These are phyloP conservation scores for Leccinum pachyderme DNA, from an alignment of 1,284 basidiomycete genomes.

Conservation along the genomic window DNA sequence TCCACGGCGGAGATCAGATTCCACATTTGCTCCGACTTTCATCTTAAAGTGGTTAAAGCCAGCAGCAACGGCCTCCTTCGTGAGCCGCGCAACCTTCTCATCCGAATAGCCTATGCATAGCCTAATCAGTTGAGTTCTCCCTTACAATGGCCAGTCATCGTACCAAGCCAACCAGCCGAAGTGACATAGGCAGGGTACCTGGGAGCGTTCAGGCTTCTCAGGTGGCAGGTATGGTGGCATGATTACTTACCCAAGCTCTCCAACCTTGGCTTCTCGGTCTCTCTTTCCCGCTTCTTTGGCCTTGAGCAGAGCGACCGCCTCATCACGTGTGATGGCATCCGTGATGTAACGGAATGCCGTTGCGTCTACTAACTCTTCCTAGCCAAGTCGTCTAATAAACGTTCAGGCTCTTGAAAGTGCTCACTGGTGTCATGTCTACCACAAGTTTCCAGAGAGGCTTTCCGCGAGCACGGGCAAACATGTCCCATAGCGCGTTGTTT, in stretches of 20 bases:
- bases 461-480: slow-evolving; percentile 72
- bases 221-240: not conserved
- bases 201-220: not conserved
- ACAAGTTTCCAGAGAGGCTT: slow-evolving; percentile 88
- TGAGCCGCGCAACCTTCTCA: slow-evolving; percentile 86
- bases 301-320: slow-evolving; percentile 83
- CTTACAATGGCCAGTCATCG: not conserved
- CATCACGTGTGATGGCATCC: slow-evolving; percentile 88
- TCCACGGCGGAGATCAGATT: slow-evolving; percentile 84
- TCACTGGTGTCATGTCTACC: slow-evolving; percentile 78
- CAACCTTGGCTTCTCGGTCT: slow-evolving; percentile 73
- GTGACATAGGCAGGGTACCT: slow-evolving; percentile 96
- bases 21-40: slow-evolving; percentile 88
- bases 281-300: slow-evolving; percentile 75
- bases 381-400: not conserved
- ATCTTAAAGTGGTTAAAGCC: slow-evolving; percentile 98
- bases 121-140: slow-evolving; percentile 1
- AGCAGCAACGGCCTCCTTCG: slow-evolving; percentile 77
- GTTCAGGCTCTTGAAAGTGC: slow-evolving; percentile 10
- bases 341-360: slow-evolving; percentile 91
- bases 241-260: slow-evolving; percentile 51
- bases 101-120: slow-evolving; percentile 63
- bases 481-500: slow-evolving; percentile 80
- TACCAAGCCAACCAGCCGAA: slow-evolving; percentile 87
- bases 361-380: slow-evolving; percentile 86